Base-by-base conservation (phyloP, 1,139 yeast species). In the Lodderomyces orthopsilosis region DNA sequence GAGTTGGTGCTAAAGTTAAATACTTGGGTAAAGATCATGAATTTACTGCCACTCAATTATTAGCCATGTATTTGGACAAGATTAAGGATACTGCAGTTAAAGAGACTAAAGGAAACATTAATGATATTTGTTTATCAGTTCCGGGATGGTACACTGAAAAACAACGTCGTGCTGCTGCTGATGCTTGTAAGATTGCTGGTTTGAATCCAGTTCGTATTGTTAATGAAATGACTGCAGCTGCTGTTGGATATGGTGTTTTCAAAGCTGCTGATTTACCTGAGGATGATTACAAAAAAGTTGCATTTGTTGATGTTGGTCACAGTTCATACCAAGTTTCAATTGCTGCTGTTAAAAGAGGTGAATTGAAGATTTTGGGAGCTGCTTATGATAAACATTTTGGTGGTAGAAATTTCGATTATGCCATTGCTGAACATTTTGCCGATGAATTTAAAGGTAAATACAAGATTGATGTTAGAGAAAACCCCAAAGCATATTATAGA, bases 201-300 rank as follows among this genome's bases (percentile, higher is more conserved):
- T 80, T 93, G 64, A 93, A 93, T 82, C 97, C 98, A 49, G 97
- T 93, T 50, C 86, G 98, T 79, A 83, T 93, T 55, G 96, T 93
- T 59, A 93, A 93, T 67, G 98, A 93, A 67, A 83, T 88, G 52
- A 91, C 98, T 48, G 98, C 98, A 50, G 98, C 98, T 48, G 98
- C 97, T 56, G 96, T 94, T 54, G 95, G 97, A 56, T 94, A 93
- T 75, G 98, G 98, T 77, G 97, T 93, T 50, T 93, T 93, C 84
- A 91, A 93, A 81, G 83, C 87, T 46, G 94, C 88, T 61, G 87
- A 93, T 57, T 93, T 96, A 67, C 89, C 87, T 54, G 97, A 89
- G 68, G 95, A 86, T 57, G 86, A 85, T 68, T 85, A 93, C 61
- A 84, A 86, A 74, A 85, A 80, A 62, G 89, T 93, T 56, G 97